A percentile compares a stretch with the other conserved stretches of the same genome.
Conservation (phyloP, 176 grass and related monocot species). For the Oryza glumipatula region DNA sequence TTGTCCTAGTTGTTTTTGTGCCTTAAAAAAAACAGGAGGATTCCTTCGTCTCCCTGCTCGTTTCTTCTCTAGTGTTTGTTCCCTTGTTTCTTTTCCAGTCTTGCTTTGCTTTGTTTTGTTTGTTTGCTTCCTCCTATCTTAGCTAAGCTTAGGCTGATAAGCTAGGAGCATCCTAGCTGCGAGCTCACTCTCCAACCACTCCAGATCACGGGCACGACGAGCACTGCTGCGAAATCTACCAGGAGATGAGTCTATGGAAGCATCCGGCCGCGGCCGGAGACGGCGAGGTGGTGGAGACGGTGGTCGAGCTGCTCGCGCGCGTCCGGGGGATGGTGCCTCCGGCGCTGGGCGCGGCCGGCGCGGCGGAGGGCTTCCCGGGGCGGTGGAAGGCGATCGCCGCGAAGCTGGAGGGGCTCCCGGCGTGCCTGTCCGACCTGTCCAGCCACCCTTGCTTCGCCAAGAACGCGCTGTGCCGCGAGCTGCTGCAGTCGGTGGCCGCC, state of each 20-base stretch:
- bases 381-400: slow-evolving; percentile 72
- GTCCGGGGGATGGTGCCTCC: slow-evolving; percentile 50
- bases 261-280: slow-evolving; percentile 24
- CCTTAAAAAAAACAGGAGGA: not conserved
- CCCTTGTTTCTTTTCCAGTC: slow-evolving; percentile 31
- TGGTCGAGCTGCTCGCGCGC: slow-evolving; percentile 52
- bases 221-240: not conserved
- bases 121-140: not conserved
- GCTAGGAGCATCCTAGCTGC: not conserved
- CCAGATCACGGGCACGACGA: slow-evolving; percentile 31
- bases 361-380: slow-evolving; percentile 47
- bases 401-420: slow-evolving; percentile 58
- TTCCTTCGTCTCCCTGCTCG: slow-evolving; percentile 20
- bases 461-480: slow-evolving; percentile 80
- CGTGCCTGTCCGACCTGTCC: slow-evolving; percentile 78
- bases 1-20: not conserved
- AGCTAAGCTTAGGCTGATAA: not conserved
- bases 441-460: slow-evolving; percentile 84
- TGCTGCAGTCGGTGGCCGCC: slow-evolving; percentile 68
- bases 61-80: slow-evolving; percentile 43
- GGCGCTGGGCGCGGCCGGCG: slow-evolving; percentile 33
- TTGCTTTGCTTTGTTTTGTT: slow-evolving; percentile 7
- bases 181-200: slow-evolving; percentile 24
- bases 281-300: slow-evolving; percentile 10
- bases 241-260: slow-evolving; percentile 40